phyloP scores from a whole-genome alignment of 345 rosid species.

The Luvunga scandens region DNA sequence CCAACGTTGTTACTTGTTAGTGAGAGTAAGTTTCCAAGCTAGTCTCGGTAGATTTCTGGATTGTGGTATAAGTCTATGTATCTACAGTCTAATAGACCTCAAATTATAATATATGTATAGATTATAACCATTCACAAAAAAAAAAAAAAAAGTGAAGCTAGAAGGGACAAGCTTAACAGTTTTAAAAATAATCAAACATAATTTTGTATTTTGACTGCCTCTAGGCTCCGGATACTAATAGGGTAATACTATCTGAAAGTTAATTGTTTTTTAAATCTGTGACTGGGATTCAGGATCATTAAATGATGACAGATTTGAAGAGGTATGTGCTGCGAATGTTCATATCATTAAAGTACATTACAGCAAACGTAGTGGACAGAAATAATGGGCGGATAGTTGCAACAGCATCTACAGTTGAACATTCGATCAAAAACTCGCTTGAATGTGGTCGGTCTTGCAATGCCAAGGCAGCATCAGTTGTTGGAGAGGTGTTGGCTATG shows the following conservation, averaged over 20 bases:
- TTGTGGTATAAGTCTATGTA: too few species aligned
- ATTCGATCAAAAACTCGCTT: constrained; percentile 63
- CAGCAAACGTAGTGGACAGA: constrained; percentile 79
- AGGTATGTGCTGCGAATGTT: constrained; percentile 65
- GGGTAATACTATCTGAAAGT: background rate
- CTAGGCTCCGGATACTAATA: background rate
- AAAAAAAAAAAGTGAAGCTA: too few species aligned
- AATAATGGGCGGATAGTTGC: constrained; percentile 72
- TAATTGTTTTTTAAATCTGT: background rate
- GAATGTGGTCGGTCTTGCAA: constrained; percentile 81
- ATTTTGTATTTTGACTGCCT: background rate
- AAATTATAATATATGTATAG: too few species aligned
- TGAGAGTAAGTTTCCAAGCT: too few species aligned
- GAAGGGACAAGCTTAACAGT: too few species aligned
- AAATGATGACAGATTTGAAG: constrained; percentile 59
- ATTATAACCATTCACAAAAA: too few species aligned
- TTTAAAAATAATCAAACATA: background rate
- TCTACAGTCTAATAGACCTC: too few species aligned
- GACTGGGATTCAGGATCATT: constrained; percentile 1
- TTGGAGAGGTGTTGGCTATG: constrained; percentile 84
- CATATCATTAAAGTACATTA: constrained; percentile 72
- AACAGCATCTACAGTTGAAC: constrained; percentile 75
- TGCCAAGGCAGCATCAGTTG: constrained; percentile 74
- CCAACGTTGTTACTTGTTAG: too few species aligned
- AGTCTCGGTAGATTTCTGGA: too few species aligned